Base-by-base conservation (phyloP, 805 yeast species). In the Lipomyces chichibuensis region DNA sequence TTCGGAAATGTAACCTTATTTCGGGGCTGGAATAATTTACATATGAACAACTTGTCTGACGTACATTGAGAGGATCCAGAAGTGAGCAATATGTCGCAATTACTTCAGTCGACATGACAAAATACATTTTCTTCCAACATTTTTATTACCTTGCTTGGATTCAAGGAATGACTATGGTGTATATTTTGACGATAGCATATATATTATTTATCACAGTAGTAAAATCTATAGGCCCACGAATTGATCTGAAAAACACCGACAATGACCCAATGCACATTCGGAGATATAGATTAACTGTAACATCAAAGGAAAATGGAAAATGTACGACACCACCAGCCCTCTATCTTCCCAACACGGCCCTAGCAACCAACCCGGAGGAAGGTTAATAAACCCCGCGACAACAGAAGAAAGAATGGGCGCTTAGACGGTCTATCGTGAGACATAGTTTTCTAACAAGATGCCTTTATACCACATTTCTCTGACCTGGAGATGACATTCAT, bases 301-400 rank as follows among this genome's bases (percentile, higher is more conserved):
- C 23, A 43, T 43, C 8, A 14, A 17, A 43, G 14, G n/a, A 5
- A 43, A 43, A 11, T 1, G 20, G 14, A 43, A 43, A 43, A 62
- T 67, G 71, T 67, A 35, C 58, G 71, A 67, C 71, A 65, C 71
- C 71, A 55, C 71, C 71, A 67, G 71, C 71, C 69, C 71, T 64
- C 71, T 59, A 35, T 37, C 64, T 29, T 51, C 68, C 64, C 69
- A 58, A 65, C 70, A 62, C 65, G 32, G 9, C 23, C 20, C 23
- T 43, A 43, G 8, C 27, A 53, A 37, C 7, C 55, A 25, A 11
- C 55, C 27, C 17, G 33, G 7, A 35, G 23, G 37, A 13, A 27
- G n/a, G 29, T 14, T 20, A 32, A 29, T 35, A 37, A 25, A n/a
- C 33, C 14, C 35, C 39, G 60, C 27, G 33, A 33, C 32, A 55